Percentiles rank a stretch among this genome's conserved stretches.
These are phyloP conservation scores for Stagonosporopsis cucurbitacearum DNA, from an alignment of 2,329 filamentous ascomycete genomes.

Conservation along the genomic window DNA sequence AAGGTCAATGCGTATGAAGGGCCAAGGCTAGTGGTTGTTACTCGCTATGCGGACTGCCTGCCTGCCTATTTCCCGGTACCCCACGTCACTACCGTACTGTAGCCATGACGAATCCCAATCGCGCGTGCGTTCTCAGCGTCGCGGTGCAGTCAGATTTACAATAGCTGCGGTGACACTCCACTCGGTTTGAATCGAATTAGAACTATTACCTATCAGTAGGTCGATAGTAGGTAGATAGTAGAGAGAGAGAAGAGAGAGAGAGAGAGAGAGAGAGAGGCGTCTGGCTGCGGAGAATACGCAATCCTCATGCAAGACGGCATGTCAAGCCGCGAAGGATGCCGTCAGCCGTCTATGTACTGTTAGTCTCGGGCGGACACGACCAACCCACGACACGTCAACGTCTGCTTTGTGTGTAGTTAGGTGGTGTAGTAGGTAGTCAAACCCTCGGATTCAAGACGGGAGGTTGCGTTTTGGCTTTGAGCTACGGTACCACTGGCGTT, in stretches of 20 bases:
- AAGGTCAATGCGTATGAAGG: too few relatives aligned
- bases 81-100: too few relatives aligned
- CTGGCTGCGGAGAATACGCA: background rate
- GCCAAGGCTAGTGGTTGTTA: too few relatives aligned
- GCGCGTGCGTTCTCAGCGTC: background rate
- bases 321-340: conserved; percentile 3
- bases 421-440: too few relatives aligned
- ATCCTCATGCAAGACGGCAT: background rate
- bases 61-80: too few relatives aligned
- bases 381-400: background rate
- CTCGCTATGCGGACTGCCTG: background rate
- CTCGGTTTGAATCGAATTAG: too few relatives aligned
- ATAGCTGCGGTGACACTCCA: background rate
- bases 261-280: too few relatives aligned
- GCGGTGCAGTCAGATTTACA: background rate
- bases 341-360: background rate
- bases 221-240: too few relatives aligned
- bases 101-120: background rate
- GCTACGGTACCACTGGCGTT: background rate
- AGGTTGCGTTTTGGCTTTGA: background rate
- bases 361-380: background rate
- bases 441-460: background rate
- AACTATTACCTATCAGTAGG: too few relatives aligned
- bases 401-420: background rate
- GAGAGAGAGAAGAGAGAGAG: too few relatives aligned